phyloP scores from a whole-genome alignment of 1,139 yeast genomes.

The Diutina ranongensis region DNA sequence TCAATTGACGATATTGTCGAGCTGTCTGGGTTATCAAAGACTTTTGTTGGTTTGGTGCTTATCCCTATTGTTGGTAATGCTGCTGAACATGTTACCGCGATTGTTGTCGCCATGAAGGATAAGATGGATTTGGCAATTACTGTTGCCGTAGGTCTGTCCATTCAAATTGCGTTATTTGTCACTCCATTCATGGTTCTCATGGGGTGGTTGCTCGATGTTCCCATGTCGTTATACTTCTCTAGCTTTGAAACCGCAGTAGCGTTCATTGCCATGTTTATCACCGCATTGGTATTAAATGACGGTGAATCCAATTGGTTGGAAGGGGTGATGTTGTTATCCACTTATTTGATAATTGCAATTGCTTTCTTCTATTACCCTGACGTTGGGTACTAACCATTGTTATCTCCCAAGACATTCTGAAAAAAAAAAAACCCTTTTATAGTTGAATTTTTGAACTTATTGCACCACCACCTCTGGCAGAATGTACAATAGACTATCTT shows the following conservation, averaged over 20 bases:
- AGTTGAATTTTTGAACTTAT: no score
- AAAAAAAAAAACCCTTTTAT: no score
- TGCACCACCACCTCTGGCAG: no score
- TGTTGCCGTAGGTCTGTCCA: constrained; percentile 93
- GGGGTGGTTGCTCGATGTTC: constrained; percentile 85
- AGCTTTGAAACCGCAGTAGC: constrained; percentile 89
- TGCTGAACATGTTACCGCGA: constrained; percentile 96
- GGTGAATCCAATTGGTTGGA: constrained; percentile 97
- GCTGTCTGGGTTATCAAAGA: constrained; percentile 78
- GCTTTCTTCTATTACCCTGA: constrained; percentile 74
- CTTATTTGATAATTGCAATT: constrained; percentile 76
- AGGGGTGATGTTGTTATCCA: constrained; percentile 83
- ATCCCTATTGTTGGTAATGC: constrained; percentile 98
- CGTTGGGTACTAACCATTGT: not conserved
- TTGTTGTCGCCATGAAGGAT: constrained; percentile 87
- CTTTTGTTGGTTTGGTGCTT: constrained; percentile 86
- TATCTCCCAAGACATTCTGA: no score
- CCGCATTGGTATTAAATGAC: constrained; percentile 78
- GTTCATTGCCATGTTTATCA: constrained; percentile 78
- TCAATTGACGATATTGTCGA: constrained; percentile 84
- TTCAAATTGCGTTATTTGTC: constrained; percentile 88
- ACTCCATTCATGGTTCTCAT: constrained; percentile 90
- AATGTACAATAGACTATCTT: no score
- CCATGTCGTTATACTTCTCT: constrained; percentile 86
- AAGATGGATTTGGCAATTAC: constrained; percentile 97